phyloP scores from a whole-genome alignment of 2,329 filamentous ascomycete genomes.

The Clonostachys rosea region DNA sequence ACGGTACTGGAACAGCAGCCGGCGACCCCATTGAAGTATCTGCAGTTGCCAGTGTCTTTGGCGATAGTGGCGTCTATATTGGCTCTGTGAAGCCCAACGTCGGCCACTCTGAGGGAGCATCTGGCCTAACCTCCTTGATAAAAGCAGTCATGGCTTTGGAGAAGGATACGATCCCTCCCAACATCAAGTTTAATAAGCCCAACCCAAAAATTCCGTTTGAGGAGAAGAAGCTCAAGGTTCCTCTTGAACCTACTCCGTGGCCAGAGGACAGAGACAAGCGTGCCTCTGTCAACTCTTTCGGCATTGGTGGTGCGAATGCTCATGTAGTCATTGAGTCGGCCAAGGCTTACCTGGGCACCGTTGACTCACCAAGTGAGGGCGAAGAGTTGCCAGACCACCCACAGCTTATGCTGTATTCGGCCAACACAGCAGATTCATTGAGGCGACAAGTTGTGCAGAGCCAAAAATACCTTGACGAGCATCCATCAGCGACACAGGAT shows the following conservation, averaged over 20 bases:
- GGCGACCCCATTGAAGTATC: slow-evolving; percentile 35
- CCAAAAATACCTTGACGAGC: no score
- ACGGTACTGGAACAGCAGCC: slow-evolving; percentile 37
- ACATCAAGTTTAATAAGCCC: slow-evolving; percentile 29
- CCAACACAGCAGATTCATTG: slow-evolving; percentile 7
- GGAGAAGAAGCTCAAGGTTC: slow-evolving; percentile 13
- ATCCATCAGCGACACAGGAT: neutral
- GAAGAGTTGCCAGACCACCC: neutral
- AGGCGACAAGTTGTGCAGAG: neutral
- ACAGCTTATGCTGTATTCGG: slow-evolving; percentile 10
- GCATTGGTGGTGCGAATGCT: slow-evolving; percentile 25
- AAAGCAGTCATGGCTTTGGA: slow-evolving; percentile 33
- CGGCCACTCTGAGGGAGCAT: slow-evolving; percentile 33
- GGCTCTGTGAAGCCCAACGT: slow-evolving; percentile 32
- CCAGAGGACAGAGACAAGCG: slow-evolving; percentile 10
- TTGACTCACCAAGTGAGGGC: neutral
- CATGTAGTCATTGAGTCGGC: slow-evolving; percentile 10
- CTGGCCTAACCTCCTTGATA: slow-evolving; percentile 33
- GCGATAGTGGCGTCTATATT: slow-evolving; percentile 13
- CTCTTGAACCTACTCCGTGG: slow-evolving; percentile 8
- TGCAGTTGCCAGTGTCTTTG: slow-evolving; percentile 24
- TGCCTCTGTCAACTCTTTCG: slow-evolving; percentile 23
- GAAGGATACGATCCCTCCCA: slow-evolving; percentile 31
- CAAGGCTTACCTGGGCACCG: neutral
- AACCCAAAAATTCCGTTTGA: slow-evolving; percentile 22